Base-by-base conservation (phyloP, 192 early-diverging fungal genomes). In the Coemansia sp. region DNA sequence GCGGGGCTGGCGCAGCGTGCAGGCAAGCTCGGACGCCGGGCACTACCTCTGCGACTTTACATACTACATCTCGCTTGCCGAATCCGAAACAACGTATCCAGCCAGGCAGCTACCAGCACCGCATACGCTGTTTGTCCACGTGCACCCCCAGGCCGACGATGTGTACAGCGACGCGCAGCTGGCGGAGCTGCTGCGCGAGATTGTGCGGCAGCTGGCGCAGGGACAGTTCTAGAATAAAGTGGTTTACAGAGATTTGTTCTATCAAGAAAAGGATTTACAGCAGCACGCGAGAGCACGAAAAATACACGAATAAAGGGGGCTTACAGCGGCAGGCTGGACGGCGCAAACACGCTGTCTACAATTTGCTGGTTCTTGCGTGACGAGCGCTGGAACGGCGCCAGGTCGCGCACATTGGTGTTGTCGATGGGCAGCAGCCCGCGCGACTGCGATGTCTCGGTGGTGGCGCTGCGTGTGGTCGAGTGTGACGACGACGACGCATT, bases 21-120 rank as follows among this genome's bases (percentile, higher is more conserved):
- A 42, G 20, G 35, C 62, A 23, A 78, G 77, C 49, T 39, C 51
- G 36, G 80, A 84, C 39, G 81, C 83, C 2, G 83, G 83, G 9
- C 58, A 57, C 0, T 84, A 84, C 41, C 43, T 84, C 19, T 84
- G 83, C 67, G 83, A 84, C 30, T 84, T 71, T 50, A 81, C 81
- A 5, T 82, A 80, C 41, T 84, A 82, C 23, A 62, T 60, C 6
- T 80, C 79, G 31, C 62, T 84, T 48, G 75, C 68, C 1, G 68
- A 71, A 46, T 50, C 32, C 0, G 43, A 45, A 41, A 58, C 45
- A 8, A 49, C 38, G 26, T 65, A 65, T 31, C 38, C 54, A 29
- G 32, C 31, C 2, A 25, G 55, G 4, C 35, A 40, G 10, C 26
- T 48, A 19, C 22, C 55, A 22, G 58, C 35, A 19, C 68, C 68